Percentiles rank a stretch among this genome's conserved stretches.
phyloP scores from a whole-genome alignment of 106 monocot genomes.

The Dactylorhiza incarnata region DNA sequence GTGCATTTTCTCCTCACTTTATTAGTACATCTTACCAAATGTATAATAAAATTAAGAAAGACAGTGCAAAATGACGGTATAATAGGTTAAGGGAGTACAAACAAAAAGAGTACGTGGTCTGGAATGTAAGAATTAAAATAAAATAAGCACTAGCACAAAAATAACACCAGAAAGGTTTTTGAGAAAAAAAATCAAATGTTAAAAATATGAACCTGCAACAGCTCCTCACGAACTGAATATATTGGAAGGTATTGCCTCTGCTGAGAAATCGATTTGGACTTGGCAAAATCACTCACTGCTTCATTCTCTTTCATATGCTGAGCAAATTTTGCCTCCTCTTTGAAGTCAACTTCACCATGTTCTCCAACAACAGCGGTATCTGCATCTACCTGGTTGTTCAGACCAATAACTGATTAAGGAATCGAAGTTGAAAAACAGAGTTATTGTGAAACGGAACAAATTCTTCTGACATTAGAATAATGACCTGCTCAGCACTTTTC shows the following conservation, averaged over 20 bases:
- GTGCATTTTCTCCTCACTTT: too few relatives aligned
- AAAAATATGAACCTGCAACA: conserved; percentile 56
- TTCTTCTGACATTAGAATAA: background rate
- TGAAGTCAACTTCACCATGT: conserved; percentile 75
- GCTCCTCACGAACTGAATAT: conserved; percentile 78
- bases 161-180: background rate
- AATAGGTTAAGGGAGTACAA: background rate
- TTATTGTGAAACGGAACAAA: conserved; percentile 3
- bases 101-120: background rate
- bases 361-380: conserved; percentile 88
- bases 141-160: background rate
- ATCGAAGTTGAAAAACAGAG: background rate
- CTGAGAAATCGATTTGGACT: conserved; percentile 67
- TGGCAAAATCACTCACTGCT: conserved; percentile 93
- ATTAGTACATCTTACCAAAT: too few relatives aligned
- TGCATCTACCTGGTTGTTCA: conserved; percentile 67
- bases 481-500: conserved; percentile 89
- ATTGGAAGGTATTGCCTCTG: conserved; percentile 91
- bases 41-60: background rate
- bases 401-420: background rate
- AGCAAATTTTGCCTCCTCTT: conserved; percentile 80
- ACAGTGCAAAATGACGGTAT: background rate
- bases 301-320: conserved; percentile 82
- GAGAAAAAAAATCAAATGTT: background rate
- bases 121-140: background rate